These are phyloP conservation scores for Phlebopus sp. DNA, from an alignment of 1,284 basidiomycete genomes.

Conservation along the genomic window DNA sequence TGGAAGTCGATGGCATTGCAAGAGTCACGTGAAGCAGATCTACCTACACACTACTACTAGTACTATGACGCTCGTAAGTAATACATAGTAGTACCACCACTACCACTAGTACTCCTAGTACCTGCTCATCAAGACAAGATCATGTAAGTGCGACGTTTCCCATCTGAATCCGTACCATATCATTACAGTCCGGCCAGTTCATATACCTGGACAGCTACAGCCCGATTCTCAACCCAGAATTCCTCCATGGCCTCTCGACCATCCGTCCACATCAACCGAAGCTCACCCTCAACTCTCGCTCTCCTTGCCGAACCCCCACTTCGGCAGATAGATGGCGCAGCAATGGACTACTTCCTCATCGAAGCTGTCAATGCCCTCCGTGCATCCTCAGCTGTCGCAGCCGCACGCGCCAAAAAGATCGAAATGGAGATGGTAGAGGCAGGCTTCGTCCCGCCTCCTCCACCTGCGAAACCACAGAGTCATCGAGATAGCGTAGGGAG, in stretches of 20 bases:
- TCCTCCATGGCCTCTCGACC: slow-evolving; percentile 32
- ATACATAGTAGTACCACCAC: too few species aligned
- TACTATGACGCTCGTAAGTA: too few species aligned
- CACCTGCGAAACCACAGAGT: slow-evolving; percentile 37
- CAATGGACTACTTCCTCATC: slow-evolving; percentile 84
- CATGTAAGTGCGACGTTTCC: neutral
- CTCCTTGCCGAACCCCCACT: slow-evolving; percentile 59
- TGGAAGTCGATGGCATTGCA: neutral
- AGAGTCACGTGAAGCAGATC: slow-evolving; percentile 7
- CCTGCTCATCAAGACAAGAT: too few species aligned
- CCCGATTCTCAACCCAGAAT: neutral
- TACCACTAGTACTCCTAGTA: neutral
- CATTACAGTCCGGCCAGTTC: too few species aligned
- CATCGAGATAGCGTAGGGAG: slow-evolving; percentile 38
- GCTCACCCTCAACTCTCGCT: slow-evolving; percentile 39
- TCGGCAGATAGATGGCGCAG: slow-evolving; percentile 67
- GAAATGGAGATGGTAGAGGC: slow-evolving; percentile 75
- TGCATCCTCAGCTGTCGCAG: slow-evolving; percentile 68
- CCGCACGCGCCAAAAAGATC: slow-evolving; percentile 57
- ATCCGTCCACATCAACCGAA: slow-evolving; percentile 35
- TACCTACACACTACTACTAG: neutral
- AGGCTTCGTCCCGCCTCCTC: slow-evolving; percentile 56
- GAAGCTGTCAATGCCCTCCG: slow-evolving; percentile 73
- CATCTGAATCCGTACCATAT: neutral
- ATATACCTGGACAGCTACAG: neutral